These are phyloP conservation scores for Phytophthora vignae DNA, from an alignment of 352 stramenopile species.

Conservation along the genomic window DNA sequence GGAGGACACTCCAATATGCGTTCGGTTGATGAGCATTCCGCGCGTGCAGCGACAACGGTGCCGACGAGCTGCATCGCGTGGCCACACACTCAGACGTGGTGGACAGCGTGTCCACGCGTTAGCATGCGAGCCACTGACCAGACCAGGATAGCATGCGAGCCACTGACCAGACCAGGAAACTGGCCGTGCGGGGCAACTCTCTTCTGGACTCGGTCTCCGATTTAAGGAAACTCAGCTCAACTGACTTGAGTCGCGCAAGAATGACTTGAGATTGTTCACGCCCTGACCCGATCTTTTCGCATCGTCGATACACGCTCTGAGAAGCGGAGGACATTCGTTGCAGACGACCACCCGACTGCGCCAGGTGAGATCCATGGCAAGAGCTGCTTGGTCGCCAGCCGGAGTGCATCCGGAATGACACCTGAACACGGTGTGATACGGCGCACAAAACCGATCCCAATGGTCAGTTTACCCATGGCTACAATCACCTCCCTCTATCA, in stretches of 20 bases:
- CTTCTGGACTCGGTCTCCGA: too few species aligned
- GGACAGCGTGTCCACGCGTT: slow-evolving; percentile 5
- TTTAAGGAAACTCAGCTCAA: too few species aligned
- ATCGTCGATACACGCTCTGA: neutral
- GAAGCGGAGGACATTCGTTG: slow-evolving; percentile 12
- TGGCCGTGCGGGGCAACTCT: neutral
- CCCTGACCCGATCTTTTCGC: slow-evolving; percentile 4
- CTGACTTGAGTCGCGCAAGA: too few species aligned
- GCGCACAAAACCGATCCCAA: neutral
- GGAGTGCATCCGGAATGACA: neutral
- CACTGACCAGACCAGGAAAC: slow-evolving; percentile 12
- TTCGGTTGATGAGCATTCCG: too few species aligned
- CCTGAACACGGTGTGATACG: neutral
- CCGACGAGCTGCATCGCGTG: neutral
- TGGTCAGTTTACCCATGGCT: neutral
- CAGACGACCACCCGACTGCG: neutral
- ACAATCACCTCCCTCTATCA: neutral
- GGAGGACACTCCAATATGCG: too few species aligned
- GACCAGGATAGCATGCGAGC: too few species aligned
- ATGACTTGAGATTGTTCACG: too few species aligned
- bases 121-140: too few species aligned
- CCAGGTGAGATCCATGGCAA: neutral
- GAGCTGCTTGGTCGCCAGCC: neutral
- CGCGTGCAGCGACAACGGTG: neutral
- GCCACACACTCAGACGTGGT: neutral